phyloP scores from a whole-genome alignment of 2,329 filamentous ascomycete species.

The Raffaelea arxii region DNA sequence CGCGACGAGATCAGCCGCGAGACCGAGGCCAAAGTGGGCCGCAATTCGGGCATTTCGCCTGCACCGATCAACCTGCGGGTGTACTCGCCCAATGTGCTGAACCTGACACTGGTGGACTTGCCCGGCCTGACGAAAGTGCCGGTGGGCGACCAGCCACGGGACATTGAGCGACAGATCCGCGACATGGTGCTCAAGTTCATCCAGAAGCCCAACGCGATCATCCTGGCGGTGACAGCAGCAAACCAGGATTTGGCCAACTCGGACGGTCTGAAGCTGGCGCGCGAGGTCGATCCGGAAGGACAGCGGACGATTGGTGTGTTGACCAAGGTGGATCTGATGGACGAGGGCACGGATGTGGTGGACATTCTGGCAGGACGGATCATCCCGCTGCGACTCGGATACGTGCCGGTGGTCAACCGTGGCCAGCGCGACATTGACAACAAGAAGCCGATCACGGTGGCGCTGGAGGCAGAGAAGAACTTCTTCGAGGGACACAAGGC shows the following conservation, averaged over 20 bases:
- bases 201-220: constrained; percentile 96
- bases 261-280: constrained; percentile 89
- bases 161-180: constrained; percentile 97
- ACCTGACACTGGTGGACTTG: constrained; percentile 90
- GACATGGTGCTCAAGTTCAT: constrained; percentile 97
- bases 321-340: background rate
- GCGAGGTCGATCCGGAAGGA: constrained; percentile 92
- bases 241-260: constrained; percentile 99
- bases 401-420: constrained; percentile 92
- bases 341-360: background rate
- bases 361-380: constrained; percentile 93
- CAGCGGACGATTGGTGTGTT: constrained; percentile 84
- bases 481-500: constrained; percentile 99
- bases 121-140: constrained; percentile 96
- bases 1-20: constrained; percentile 94
- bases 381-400: constrained; percentile 88
- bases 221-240: constrained; percentile 90
- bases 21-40: constrained; percentile 55
- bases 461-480: constrained; percentile 86
- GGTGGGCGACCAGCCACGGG: constrained; percentile 92
- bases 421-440: constrained; percentile 98
- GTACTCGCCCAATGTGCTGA: constrained; percentile 93
- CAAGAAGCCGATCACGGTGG: constrained; percentile 85
- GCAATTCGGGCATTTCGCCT: constrained; percentile 96
- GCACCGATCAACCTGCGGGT: constrained; percentile 98